Percentiles rank a stretch among this genome's conserved stretches.
phyloP scores from a whole-genome alignment of 108 stramenopile genomes.

The Cylindrotheca fusiformis region DNA sequence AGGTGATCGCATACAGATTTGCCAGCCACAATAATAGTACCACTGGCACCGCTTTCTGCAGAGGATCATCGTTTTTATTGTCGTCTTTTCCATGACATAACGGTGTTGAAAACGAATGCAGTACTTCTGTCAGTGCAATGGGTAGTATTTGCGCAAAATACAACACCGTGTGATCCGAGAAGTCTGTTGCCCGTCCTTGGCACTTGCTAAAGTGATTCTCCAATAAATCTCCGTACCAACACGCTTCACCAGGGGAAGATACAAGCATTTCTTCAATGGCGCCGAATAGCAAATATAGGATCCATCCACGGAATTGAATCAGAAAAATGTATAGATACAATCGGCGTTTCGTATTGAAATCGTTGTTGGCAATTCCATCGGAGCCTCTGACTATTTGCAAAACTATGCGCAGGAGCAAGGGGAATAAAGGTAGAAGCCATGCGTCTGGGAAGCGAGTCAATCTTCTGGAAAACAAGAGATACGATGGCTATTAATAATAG shows the following conservation, averaged over 20 bases:
- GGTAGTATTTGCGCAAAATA: conserved; percentile 78
- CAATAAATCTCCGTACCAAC: conserved; percentile 66
- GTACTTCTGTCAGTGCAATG: conserved; percentile 56
- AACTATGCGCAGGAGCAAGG: conserved; percentile 54
- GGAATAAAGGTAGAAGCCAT: conserved; percentile 76
- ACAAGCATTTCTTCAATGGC: conserved; percentile 53
- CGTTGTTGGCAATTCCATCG: not conserved
- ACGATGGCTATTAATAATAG: conserved; percentile 11
- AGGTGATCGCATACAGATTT: conserved; percentile 67
- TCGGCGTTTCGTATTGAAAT: conserved; percentile 20
- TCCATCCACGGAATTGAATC: conserved; percentile 62
- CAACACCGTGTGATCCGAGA: conserved; percentile 86
- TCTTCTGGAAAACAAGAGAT: conserved; percentile 48
- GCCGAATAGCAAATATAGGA: conserved; percentile 65
- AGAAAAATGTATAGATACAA: conserved; percentile 57
- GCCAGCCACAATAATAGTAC: conserved; percentile 36
- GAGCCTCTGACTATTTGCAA: conserved; percentile 1
- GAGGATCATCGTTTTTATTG: not conserved
- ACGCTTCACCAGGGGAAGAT: conserved; percentile 24
- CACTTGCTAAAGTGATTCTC: conserved; percentile 42
- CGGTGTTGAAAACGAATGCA: conserved; percentile 50
- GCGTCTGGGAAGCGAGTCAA: conserved; percentile 68
- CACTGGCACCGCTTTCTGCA: conserved; percentile 14
- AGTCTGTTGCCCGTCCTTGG: conserved; percentile 69
- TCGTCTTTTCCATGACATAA: conserved; percentile 29